Evolutionary conservation across 192 early-diverging fungal genomes (phyloP), one percentile per base, ranked within the genome.

Genomic region (Coemansia sp.): DNA sequence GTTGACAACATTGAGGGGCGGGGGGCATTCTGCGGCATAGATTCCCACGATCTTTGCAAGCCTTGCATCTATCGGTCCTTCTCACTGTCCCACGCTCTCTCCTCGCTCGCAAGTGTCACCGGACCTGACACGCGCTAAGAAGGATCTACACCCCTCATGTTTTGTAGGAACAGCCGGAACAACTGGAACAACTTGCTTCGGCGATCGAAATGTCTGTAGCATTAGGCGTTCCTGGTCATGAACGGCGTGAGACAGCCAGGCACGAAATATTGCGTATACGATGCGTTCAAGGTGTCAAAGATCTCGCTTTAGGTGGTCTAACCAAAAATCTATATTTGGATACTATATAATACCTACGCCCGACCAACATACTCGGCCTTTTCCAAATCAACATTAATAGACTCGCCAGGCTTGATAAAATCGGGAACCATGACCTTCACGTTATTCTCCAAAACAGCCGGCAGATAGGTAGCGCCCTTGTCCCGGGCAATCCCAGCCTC

Each of bases 381-480:
- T 19, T 87, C 78, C 13, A 93, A 73, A 76, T 94, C 89, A 29
- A 95, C 87, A 2, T 90, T 53, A 21, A 95, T 86, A 45, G 73
- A 82, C 39, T 96, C 94, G 31, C 92, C 93, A 13, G 80, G 75
- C 68, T 90, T 87, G 31, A 94, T 85, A 87, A 94, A 94, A 68
- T 92, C 89, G 11, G 94, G 94, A 8, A 96, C 91, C 70, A 79
- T 80, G 16, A 96, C 83, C 41, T 75, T 83, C 33, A 84, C 85
- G 5, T 89, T 91, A 50, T 88, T 89, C 21, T 86, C 84, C 14
- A 94, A 75, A 16, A 73, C 77, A 13, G 91, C 92, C 4, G 84
- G 78, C 65, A 91, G 88, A 63, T 83, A 91, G 0, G 85, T 86
- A 5, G 90, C 86, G 19, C 91, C 91, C 74, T 90, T 93, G 40